These are phyloP conservation scores for Termitomyces sp. DNA, from an alignment of 768 basidiomycete species.

Conservation along the genomic window DNA sequence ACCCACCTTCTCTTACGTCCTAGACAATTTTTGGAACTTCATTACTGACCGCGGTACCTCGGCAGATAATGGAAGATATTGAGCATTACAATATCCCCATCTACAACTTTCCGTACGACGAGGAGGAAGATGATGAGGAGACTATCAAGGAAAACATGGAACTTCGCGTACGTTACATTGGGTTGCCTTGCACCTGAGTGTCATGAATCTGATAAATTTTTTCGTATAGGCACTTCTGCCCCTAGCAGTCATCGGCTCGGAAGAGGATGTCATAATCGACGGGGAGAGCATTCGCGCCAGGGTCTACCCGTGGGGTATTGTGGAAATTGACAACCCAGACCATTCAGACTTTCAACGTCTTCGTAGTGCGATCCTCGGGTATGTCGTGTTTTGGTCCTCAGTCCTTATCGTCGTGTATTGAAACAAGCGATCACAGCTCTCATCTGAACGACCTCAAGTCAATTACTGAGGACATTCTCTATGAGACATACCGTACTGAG, in stretches of 20 bases:
- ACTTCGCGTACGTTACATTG: slow-evolving; percentile 53
- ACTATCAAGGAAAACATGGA: slow-evolving; percentile 89
- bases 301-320: slow-evolving; percentile 90
- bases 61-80: slow-evolving; percentile 90
- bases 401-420: slow-evolving; percentile 16
- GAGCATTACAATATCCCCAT: slow-evolving; percentile 86
- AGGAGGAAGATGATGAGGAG: slow-evolving; percentile 92
- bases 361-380: slow-evolving; percentile 72
- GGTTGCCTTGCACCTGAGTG: background rate
- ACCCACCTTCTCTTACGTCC: slow-evolving; percentile 13
- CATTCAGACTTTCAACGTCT: slow-evolving; percentile 87
- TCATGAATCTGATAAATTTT: slow-evolving; percentile 1
- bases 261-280: slow-evolving; percentile 81
- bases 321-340: slow-evolving; percentile 88
- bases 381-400: slow-evolving; percentile 23
- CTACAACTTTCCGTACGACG: slow-evolving; percentile 93
- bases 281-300: slow-evolving; percentile 79
- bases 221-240: slow-evolving; percentile 60
- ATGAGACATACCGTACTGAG: slow-evolving; percentile 89
- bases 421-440: slow-evolving; percentile 43
- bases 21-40: background rate
- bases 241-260: slow-evolving; percentile 86
- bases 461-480: slow-evolving; percentile 79
- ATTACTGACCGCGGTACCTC: slow-evolving; percentile 18
- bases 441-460: slow-evolving; percentile 85